phyloP scores from a whole-genome alignment of 1,284 basidiomycete genomes.

The Boletellus dicymbophilus region DNA sequence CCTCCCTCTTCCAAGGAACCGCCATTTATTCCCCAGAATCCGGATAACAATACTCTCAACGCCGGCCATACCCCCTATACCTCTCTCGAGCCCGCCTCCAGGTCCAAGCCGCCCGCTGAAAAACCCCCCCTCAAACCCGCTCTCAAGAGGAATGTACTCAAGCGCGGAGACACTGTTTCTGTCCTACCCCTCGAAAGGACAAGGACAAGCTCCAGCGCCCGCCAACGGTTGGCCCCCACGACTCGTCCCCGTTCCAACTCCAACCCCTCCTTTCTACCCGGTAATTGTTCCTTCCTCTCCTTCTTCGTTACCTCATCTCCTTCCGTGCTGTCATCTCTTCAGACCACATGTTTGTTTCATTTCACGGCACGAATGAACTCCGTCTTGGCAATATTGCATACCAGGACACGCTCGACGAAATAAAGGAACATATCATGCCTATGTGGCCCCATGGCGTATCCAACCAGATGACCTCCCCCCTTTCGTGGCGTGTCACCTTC shows the following conservation, averaged over 20 bases:
- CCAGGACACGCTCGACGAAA: conserved; percentile 39
- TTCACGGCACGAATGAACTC: conserved; percentile 44
- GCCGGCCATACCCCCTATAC: conserved; percentile 21
- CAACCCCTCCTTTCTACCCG: conserved; percentile 34
- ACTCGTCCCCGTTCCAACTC: conserved; percentile 36
- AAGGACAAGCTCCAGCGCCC: conserved; percentile 34
- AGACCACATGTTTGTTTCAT: conserved; percentile 62
- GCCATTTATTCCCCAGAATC: conserved; percentile 30
- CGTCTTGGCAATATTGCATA: conserved; percentile 42
- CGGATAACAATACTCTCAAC: conserved; percentile 21
- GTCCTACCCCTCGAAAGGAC: conserved; percentile 30
- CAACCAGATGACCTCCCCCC: conserved; percentile 26
- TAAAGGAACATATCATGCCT: conserved; percentile 42
- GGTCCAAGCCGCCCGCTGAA: conserved; percentile 22
- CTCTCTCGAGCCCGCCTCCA: conserved; percentile 25
- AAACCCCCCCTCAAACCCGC: conserved; percentile 54
- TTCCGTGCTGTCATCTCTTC: conserved; percentile 15
- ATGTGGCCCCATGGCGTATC: conserved; percentile 50
- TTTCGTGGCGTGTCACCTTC: conserved; percentile 45
- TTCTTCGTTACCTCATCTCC: conserved; percentile 13
- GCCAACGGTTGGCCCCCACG: conserved; percentile 32
- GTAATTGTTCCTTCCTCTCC: conserved; percentile 19
- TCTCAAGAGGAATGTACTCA: conserved; percentile 47
- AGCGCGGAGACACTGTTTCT: conserved; percentile 26
- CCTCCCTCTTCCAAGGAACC: too few species aligned